These are phyloP conservation scores for Fusarium dimerum DNA, from an alignment of 2,329 filamentous ascomycete species.

Conservation along the genomic window DNA sequence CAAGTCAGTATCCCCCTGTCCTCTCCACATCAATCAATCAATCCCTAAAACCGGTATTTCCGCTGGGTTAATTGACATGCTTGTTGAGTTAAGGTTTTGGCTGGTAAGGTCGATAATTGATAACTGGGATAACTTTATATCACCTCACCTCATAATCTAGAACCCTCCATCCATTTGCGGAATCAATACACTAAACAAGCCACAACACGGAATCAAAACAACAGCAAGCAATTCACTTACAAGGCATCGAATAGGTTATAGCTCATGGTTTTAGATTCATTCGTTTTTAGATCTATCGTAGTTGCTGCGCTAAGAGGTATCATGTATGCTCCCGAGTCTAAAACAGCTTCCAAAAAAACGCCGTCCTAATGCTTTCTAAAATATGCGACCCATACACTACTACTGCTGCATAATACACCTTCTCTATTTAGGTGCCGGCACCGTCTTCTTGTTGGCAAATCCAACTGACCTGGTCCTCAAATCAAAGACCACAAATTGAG, in stretches of 20 bases:
- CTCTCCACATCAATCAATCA: too few species aligned
- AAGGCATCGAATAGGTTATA: neutral
- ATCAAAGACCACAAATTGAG: slow-evolving; percentile 47
- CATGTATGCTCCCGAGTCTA: neutral
- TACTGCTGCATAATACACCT: neutral
- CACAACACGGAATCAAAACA: neutral
- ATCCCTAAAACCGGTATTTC: too few species aligned
- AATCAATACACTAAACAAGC: too few species aligned
- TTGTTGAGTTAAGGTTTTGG: too few species aligned
- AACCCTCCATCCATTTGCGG: too few species aligned
- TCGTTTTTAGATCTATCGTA: neutral
- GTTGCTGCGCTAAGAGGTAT: neutral
- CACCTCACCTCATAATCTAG: too few species aligned
- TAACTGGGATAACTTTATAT: too few species aligned
- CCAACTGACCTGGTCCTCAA: slow-evolving; percentile 34
- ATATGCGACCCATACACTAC: neutral
- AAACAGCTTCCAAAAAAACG: neutral
- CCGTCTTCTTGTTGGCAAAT: slow-evolving; percentile 40
- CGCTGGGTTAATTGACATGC: too few species aligned
- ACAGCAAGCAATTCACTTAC: neutral
- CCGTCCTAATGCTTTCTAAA: neutral
- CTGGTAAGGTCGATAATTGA: too few species aligned
- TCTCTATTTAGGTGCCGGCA: slow-evolving; percentile 1
- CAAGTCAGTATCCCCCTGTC: too few species aligned
- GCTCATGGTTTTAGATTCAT: neutral